Percentiles rank a stretch among this genome's conserved stretches.
Evolutionary conservation across 208 protist species (phyloP).

Genomic region (Trypanosomatidae sp.): DNA sequence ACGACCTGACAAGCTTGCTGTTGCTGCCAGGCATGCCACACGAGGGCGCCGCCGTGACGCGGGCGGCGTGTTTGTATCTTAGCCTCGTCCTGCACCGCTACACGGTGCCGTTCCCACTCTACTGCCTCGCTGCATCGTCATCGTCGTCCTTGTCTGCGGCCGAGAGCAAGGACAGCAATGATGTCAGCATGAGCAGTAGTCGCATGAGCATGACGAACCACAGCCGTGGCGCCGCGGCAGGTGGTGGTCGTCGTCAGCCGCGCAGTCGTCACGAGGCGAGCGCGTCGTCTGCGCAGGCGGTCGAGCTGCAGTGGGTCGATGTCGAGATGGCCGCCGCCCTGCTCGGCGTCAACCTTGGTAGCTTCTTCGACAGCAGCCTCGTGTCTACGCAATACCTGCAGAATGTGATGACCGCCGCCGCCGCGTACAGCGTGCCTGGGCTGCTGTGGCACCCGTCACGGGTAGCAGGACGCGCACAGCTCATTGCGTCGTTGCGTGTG

Average conservation of each 20-base stretch:
- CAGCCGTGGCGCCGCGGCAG: too few relatives aligned
- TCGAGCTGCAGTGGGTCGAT: constrained; percentile 69
- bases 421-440: constrained; percentile 36
- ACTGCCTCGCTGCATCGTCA: too few relatives aligned
- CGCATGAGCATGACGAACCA: too few relatives aligned
- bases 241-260: too few relatives aligned
- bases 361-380: constrained; percentile 52
- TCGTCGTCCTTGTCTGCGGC: too few relatives aligned
- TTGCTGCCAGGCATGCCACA: constrained; percentile 18
- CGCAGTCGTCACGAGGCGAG: too few relatives aligned
- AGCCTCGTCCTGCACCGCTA: constrained; percentile 55
- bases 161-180: too few relatives aligned
- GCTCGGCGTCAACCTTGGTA: constrained; percentile 41
- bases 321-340: constrained; percentile 40
- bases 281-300: too few relatives aligned
- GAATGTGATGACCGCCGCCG: constrained; percentile 48
- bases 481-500: constrained; percentile 17
- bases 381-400: constrained; percentile 50
- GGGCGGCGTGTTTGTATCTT: constrained; percentile 43
- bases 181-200: too few relatives aligned
- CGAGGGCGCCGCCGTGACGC: constrained; percentile 10
- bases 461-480: constrained; percentile 16
- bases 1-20: constrained; percentile 33
- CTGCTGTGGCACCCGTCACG: constrained; percentile 56
- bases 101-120: constrained; percentile 48